Conservation (phyloP, 2,329 filamentous ascomycete genomes). For the Exserohilum turcica region DNA sequence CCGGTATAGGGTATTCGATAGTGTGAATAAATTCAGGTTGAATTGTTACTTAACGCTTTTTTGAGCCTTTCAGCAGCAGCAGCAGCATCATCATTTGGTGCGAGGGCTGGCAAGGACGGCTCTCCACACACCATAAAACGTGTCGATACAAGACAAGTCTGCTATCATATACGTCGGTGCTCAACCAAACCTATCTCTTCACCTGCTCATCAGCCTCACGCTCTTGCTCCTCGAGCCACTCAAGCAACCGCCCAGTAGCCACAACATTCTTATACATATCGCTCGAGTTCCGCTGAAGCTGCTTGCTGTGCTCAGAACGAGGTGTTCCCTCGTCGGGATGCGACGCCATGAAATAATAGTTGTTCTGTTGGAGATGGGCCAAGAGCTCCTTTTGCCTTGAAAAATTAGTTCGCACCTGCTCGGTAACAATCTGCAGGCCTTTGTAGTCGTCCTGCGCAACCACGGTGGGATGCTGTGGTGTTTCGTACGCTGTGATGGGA, state of each 20-base stretch:
- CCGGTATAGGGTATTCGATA: not conserved
- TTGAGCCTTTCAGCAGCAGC: no score
- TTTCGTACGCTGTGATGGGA: not conserved
- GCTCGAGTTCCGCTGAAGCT: constrained; percentile 4
- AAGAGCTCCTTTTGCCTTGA: constrained; percentile 13
- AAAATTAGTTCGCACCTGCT: constrained; percentile 13
- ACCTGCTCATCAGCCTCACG: constrained; percentile 13
- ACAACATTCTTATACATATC: constrained; percentile 15
- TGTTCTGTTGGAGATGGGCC: constrained; percentile 7
- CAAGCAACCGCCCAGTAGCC: constrained; percentile 23
- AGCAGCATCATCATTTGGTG: no score
- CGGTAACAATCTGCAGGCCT: constrained; percentile 7
- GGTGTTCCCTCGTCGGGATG: constrained; percentile 4
- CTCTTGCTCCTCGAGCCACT: constrained; percentile 21
- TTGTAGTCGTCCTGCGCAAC: not conserved
- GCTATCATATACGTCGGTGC: no score
- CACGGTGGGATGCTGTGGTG: not conserved
- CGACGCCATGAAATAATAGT: not conserved
- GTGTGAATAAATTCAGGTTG: no score
- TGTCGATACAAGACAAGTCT: no score
- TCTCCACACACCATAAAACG: no score
- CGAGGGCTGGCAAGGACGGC: no score
- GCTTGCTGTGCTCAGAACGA: constrained; percentile 2
- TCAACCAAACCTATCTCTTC: not conserved
- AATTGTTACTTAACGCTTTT: no score